Conservation (phyloP, 2,329 filamentous ascomycete genomes). For the Trichoderma sp. region DNA sequence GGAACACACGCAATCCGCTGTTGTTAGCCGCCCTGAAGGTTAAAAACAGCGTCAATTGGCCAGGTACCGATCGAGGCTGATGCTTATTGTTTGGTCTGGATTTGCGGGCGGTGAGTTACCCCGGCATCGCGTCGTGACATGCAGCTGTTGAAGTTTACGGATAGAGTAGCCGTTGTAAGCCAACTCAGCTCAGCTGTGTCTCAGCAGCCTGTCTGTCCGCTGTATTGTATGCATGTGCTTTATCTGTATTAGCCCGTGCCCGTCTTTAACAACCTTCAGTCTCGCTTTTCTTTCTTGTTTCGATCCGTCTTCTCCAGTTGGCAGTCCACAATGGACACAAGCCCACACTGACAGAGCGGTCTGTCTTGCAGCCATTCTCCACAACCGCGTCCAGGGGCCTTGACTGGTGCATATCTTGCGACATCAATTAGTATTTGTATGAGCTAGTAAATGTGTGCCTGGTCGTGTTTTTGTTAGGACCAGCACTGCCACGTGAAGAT, state of each 20-base stretch:
- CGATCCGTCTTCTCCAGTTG: neutral
- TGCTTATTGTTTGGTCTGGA: neutral
- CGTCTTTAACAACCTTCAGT: neutral
- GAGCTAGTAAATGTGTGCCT: neutral
- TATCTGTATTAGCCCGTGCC: neutral
- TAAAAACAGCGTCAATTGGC: neutral
- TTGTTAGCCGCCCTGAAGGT: slow-evolving; percentile 1
- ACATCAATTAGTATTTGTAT: neutral
- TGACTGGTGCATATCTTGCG: slow-evolving; percentile 29
- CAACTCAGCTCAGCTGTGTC: neutral
- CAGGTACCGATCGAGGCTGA: slow-evolving; percentile 19
- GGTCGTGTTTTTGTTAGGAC: neutral
- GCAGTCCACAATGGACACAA: neutral
- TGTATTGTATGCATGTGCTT: neutral
- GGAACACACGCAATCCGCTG: slow-evolving; percentile 9
- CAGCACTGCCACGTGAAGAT: neutral
- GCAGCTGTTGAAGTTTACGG: neutral
- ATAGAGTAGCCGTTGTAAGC: neutral
- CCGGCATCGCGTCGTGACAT: neutral
- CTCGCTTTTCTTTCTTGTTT: neutral
- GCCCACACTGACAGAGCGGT: slow-evolving; percentile 1
- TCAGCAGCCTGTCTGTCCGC: neutral
- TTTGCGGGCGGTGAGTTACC: neutral
- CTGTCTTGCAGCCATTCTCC: slow-evolving; percentile 13
- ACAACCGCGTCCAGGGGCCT: neutral